Conservation (phyloP, 164 flowering plant species). For the Vitis rotundifolia region DNA sequence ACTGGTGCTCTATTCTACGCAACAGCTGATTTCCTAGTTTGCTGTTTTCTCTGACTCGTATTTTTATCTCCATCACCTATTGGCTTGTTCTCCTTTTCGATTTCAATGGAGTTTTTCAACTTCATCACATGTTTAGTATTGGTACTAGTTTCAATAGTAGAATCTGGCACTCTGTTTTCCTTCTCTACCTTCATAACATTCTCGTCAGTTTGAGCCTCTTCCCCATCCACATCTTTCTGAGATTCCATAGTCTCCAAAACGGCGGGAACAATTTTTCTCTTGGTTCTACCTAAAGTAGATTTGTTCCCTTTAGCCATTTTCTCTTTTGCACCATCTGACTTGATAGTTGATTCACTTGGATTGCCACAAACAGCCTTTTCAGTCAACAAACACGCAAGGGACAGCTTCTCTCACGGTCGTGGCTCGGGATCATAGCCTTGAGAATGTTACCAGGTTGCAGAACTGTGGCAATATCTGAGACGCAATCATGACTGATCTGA, state of each 20-base stretch:
- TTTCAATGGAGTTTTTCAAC: slow-evolving; percentile 23
- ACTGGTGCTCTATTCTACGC: slow-evolving; percentile 16
- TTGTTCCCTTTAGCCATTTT: slow-evolving; percentile 23
- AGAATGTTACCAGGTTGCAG: no score
- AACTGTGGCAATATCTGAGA: no score
- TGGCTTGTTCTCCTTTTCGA: slow-evolving; percentile 55
- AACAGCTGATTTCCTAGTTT: slow-evolving; percentile 17
- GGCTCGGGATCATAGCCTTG: no score
- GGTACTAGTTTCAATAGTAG: slow-evolving; percentile 19
- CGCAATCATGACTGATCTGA: slow-evolving; percentile 97
- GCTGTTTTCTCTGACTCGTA: slow-evolving; percentile 15
- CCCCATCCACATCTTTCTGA: slow-evolving; percentile 9
- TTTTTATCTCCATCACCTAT: slow-evolving; percentile 18
- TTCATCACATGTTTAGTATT: slow-evolving; percentile 10
- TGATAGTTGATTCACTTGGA: slow-evolving; percentile 6
- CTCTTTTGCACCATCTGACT: slow-evolving; percentile 11
- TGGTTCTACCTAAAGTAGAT: slow-evolving; percentile 23
- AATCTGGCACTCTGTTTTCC: slow-evolving; percentile 4
- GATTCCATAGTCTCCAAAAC: not conserved
- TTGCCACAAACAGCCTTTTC: slow-evolving; percentile 10
- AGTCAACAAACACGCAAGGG: no score
- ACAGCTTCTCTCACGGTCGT: no score
- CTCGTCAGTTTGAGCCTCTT: slow-evolving; percentile 8
- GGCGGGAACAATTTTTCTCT: slow-evolving; percentile 12
- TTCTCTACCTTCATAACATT: slow-evolving; percentile 8